These are phyloP conservation scores for Lojkania enalia DNA, from an alignment of 2,329 filamentous ascomycete species.

Conservation along the genomic window DNA sequence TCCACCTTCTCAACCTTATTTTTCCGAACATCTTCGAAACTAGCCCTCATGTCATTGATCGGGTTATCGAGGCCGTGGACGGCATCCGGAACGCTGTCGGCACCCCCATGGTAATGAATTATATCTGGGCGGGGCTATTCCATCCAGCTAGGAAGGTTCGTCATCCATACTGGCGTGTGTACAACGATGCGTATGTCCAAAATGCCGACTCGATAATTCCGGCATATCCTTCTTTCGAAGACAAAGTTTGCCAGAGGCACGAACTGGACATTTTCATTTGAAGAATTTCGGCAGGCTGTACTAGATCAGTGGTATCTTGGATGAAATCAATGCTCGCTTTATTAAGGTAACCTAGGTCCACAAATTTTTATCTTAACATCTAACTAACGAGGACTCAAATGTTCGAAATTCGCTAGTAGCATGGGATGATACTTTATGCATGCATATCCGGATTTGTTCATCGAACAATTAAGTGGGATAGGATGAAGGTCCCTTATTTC, in stretches of 20 bases:
- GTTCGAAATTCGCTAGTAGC: too few species aligned
- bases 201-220: slow-evolving; percentile 93
- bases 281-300: too few species aligned
- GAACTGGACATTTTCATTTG: slow-evolving; percentile 84
- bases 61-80: slow-evolving; percentile 96
- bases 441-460: too few species aligned
- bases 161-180: slow-evolving; percentile 92
- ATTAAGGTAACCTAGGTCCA: too few species aligned
- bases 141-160: slow-evolving; percentile 95
- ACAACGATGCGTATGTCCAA: slow-evolving; percentile 96
- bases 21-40: slow-evolving; percentile 98
- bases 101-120: slow-evolving; percentile 92
- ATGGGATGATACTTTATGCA: too few species aligned
- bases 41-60: slow-evolving; percentile 95
- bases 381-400: too few species aligned
- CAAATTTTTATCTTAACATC: too few species aligned
- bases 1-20: slow-evolving; percentile 92
- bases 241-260: slow-evolving; percentile 75
- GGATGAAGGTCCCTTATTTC: too few species aligned
- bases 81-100: slow-evolving; percentile 93
- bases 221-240: slow-evolving; percentile 86
- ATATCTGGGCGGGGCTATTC: slow-evolving; percentile 96
- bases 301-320: too few species aligned
- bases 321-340: too few species aligned
- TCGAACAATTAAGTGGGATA: too few species aligned